Evolutionary conservation across 306 rosid genomes (phyloP).

Genomic region (Vigna trinervia): DNA sequence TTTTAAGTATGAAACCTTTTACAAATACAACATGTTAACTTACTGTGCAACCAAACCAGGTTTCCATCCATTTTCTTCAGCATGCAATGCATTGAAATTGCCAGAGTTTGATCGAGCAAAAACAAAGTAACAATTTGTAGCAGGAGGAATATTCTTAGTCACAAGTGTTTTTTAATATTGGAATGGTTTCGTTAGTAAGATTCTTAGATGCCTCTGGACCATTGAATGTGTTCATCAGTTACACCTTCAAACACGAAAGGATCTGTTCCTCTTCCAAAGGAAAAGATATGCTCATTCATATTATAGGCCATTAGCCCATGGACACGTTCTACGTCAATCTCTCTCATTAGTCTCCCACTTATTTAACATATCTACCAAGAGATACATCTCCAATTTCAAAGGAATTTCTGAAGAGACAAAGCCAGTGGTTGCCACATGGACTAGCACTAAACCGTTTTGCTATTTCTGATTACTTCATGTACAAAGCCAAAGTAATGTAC

Average conservation of each 20-base stretch:
- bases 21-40: not conserved
- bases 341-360: not conserved
- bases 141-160: too few relatives aligned
- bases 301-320: not conserved
- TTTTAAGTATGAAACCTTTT: not conserved
- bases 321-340: not conserved
- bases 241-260: not conserved
- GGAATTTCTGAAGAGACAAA: constrained; percentile 31
- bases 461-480: constrained; percentile 27
- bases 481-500: constrained; percentile 19
- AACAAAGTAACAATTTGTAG: not conserved
- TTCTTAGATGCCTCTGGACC: not conserved
- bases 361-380: not conserved
- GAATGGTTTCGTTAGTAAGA: not conserved
- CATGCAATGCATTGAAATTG: not conserved
- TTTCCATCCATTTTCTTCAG: not conserved
- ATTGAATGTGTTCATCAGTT: constrained; percentile 24
- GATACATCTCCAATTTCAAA: constrained; percentile 22
- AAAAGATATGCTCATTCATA: not conserved
- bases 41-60: constrained; percentile 6
- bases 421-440: constrained; percentile 15
- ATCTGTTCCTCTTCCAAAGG: not conserved
- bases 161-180: not conserved
- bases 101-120: not conserved
- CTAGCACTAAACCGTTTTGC: constrained; percentile 24